Conservation (phyloP, 257 asterid species). For the Rhazya stricta region DNA sequence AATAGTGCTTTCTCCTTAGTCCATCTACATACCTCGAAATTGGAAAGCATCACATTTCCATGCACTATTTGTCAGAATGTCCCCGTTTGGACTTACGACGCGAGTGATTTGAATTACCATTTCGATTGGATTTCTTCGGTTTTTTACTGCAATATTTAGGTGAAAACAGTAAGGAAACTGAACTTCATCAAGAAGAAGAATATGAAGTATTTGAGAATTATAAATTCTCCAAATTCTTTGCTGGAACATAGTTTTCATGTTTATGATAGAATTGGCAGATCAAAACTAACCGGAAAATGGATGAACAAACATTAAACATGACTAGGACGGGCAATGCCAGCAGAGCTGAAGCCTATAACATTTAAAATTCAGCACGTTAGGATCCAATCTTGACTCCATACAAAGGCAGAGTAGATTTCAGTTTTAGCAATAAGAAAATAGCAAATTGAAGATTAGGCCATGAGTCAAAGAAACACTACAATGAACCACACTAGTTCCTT, state of each 20-base stretch:
- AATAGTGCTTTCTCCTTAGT: background rate
- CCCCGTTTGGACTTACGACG: slow-evolving; percentile 45
- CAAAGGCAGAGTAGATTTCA: background rate
- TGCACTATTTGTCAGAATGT: slow-evolving; percentile 32
- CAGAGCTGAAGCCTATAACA: slow-evolving; percentile 63
- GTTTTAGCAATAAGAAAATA: background rate
- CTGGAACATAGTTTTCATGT: background rate
- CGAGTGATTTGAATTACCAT: slow-evolving; percentile 32
- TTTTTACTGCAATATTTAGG: slow-evolving; percentile 39
- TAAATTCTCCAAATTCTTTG: too few species aligned
- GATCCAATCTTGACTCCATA: slow-evolving; percentile 2
- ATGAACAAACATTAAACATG: slow-evolving; percentile 37
- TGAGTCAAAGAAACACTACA: slow-evolving; percentile 38
- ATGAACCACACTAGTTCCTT: slow-evolving; percentile 82
- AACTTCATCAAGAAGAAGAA: background rate
- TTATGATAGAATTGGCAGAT: background rate
- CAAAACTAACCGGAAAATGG: slow-evolving; percentile 51
- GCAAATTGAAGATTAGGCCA: slow-evolving; percentile 8
- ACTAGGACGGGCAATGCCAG: slow-evolving; percentile 65
- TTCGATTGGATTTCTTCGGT: slow-evolving; percentile 26
- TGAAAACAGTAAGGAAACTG: background rate
- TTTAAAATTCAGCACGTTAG: slow-evolving; percentile 9
- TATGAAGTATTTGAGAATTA: background rate
- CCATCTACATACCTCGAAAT: slow-evolving; percentile 13
- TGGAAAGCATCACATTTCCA: background rate